A percentile compares a stretch with the other conserved stretches of the same genome.
phyloP scores from a whole-genome alignment of 768 basidiomycete genomes.

The Amanita polypyramis region DNA sequence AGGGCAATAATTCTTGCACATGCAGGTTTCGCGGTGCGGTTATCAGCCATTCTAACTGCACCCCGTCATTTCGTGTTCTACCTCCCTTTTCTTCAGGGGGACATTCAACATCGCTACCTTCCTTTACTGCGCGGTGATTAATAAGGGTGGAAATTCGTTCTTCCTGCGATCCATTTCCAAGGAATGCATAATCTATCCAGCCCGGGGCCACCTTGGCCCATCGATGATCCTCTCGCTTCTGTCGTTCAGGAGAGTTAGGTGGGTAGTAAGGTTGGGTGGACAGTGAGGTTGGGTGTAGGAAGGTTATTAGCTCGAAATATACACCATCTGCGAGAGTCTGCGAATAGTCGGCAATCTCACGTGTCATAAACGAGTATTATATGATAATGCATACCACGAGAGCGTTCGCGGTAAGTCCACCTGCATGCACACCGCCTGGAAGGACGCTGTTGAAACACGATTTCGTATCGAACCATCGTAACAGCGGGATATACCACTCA shows the following conservation, averaged over 20 bases:
- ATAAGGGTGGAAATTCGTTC: slow-evolving; percentile 39
- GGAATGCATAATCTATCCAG: slow-evolving; percentile 61
- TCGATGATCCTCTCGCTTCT: slow-evolving; percentile 30
- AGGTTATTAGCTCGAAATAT: slow-evolving; percentile 64
- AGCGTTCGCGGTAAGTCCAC: slow-evolving; percentile 52
- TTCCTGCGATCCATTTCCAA: slow-evolving; percentile 35
- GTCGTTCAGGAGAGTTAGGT: slow-evolving; percentile 32
- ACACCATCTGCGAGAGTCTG: slow-evolving; percentile 45
- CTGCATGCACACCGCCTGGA: slow-evolving; percentile 55
- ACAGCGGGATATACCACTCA: slow-evolving; percentile 20
- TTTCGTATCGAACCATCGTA: background rate
- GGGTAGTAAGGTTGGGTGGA: no score
- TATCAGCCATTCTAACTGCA: slow-evolving; percentile 48
- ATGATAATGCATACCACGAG: slow-evolving; percentile 36
- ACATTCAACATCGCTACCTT: slow-evolving; percentile 33
- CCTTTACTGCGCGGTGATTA: slow-evolving; percentile 36
- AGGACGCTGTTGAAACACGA: slow-evolving; percentile 35
- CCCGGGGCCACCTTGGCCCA: slow-evolving; percentile 49
- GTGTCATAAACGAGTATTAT: background rate
- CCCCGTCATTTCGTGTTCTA: slow-evolving; percentile 44
- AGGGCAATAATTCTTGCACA: slow-evolving; percentile 36
- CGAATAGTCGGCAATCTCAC: background rate
- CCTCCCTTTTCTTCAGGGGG: slow-evolving; percentile 38
- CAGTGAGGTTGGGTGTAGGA: slow-evolving; percentile 41
- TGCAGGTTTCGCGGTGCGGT: slow-evolving; percentile 22